These are phyloP conservation scores for Simplicillium sp. DNA, from an alignment of 2,329 filamentous ascomycete genomes.

Conservation along the genomic window DNA sequence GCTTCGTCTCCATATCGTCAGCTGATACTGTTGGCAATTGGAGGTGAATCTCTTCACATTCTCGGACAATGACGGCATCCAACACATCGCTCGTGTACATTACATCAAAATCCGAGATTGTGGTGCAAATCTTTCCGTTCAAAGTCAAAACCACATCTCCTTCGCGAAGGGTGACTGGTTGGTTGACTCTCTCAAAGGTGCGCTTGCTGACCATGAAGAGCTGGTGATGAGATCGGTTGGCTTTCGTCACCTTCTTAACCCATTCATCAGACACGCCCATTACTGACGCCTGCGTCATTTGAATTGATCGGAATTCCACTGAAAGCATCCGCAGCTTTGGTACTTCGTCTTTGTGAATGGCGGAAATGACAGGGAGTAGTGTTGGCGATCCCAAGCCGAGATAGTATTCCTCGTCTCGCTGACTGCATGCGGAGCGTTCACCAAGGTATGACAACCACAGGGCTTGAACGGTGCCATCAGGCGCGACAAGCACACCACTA, in stretches of 20 bases:
- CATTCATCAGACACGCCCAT: constrained; percentile 96
- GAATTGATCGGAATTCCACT: constrained; percentile 88
- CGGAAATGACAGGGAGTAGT: constrained; percentile 75
- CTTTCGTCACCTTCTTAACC: constrained; percentile 82
- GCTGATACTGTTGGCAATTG: constrained; percentile 79
- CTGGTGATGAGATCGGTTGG: constrained; percentile 88
- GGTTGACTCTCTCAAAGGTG: constrained; percentile 48
- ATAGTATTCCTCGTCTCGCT: constrained; percentile 93
- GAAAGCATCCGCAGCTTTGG: constrained; percentile 85
- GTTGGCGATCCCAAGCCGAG: constrained; percentile 85
- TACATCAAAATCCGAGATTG: constrained; percentile 84
- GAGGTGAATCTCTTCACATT: constrained; percentile 68
- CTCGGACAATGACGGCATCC: constrained; percentile 77
- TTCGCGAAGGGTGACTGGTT: constrained; percentile 59
- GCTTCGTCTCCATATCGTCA: constrained; percentile 83
- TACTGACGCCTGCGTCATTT: constrained; percentile 92
- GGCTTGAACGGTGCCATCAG: constrained; percentile 88
- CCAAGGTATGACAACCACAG: constrained; percentile 96
- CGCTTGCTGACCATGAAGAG: constrained; percentile 98
- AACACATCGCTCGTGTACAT: constrained; percentile 88
- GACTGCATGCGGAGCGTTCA: constrained; percentile 67
- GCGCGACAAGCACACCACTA: constrained; percentile 81
- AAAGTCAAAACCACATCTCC: constrained; percentile 88
- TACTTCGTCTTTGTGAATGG: constrained; percentile 70
- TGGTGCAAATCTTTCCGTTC: constrained; percentile 86